Conservation (phyloP, 2,329 filamentous ascomycete genomes). For the Aspergillus pseudoglaucus region DNA sequence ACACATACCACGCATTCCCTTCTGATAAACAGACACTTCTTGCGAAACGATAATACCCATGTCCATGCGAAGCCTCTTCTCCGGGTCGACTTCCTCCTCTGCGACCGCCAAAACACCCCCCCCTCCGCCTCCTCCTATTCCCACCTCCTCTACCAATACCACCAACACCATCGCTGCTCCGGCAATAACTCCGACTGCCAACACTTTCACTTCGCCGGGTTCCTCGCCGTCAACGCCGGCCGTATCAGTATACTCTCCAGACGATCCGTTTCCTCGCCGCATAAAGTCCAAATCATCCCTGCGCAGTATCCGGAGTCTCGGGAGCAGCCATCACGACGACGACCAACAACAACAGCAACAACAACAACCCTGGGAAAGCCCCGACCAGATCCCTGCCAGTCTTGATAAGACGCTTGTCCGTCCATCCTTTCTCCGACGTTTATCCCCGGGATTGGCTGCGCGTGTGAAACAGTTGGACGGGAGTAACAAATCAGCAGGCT, state of each 20-base stretch:
- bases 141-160: constrained; percentile 21
- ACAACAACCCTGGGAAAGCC: constrained; percentile 6
- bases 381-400: constrained; percentile 9
- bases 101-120: constrained; percentile 13
- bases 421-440: constrained; percentile 34
- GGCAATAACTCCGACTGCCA: constrained; percentile 1
- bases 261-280: constrained; percentile 21
- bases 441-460: constrained; percentile 38
- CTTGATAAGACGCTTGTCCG: constrained; percentile 24
- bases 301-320: constrained; percentile 28
- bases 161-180: constrained; percentile 8
- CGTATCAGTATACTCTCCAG: constrained; percentile 24
- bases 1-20: constrained; percentile 4
- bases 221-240: constrained; percentile 23
- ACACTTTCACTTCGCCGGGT: constrained; percentile 18
- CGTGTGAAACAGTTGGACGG: constrained; percentile 38
- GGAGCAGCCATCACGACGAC: constrained; percentile 29
- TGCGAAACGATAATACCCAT: constrained; percentile 10
- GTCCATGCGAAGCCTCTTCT: constrained; percentile 34
- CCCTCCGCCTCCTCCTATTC: constrained; percentile 11
- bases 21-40: constrained; percentile 5
- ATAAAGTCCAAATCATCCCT: constrained; percentile 33
- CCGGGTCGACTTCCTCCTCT: constrained; percentile 22
- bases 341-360: constrained; percentile 4
- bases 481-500: constrained; percentile 20